phyloP scores from a whole-genome alignment of 805 yeast genomes.

The Candida corydali region DNA sequence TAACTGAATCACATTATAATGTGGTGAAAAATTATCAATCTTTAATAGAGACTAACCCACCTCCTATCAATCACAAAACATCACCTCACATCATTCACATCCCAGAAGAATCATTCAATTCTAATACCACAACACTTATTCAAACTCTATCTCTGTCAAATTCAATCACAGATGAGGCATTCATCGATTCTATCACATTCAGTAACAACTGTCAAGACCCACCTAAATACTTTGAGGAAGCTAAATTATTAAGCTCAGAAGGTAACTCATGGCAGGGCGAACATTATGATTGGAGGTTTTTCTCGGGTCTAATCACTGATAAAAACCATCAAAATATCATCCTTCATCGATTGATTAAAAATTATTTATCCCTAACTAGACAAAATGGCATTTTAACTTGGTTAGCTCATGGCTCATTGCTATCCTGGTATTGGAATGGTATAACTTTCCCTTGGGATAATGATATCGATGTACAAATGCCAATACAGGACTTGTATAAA shows the following conservation, averaged over 20 bases:
- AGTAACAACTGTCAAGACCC: conserved; percentile 16
- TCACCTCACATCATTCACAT: conserved; percentile 12
- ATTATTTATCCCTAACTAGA: conserved; percentile 47
- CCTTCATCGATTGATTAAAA: conserved; percentile 49
- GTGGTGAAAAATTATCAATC: conserved; percentile 13
- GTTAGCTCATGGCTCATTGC: conserved; percentile 64
- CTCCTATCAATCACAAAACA: conserved; percentile 1
- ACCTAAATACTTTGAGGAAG: conserved; percentile 28
- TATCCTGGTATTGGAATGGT: conserved; percentile 66
- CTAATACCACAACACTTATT: conserved; percentile 16
- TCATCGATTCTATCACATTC: conserved; percentile 15
- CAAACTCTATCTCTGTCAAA: conserved; percentile 8
- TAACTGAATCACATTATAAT: conserved; percentile 3
- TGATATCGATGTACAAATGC: conserved; percentile 64
- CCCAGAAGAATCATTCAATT: conserved; percentile 19
- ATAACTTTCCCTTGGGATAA: conserved; percentile 62
- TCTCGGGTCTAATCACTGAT: conserved; percentile 21
- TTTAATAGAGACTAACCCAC: conserved; percentile 10
- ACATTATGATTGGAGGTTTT: conserved; percentile 40
- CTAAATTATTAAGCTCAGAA: conserved; percentile 15
- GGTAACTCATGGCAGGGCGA: conserved; percentile 21
- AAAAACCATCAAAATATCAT: conserved; percentile 31
- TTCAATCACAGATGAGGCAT: conserved; percentile 13
- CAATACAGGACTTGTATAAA: conserved; percentile 42
- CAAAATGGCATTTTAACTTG: conserved; percentile 48